Base-by-base conservation (phyloP, 805 yeast species). In the Alloascoidea hylecoeti region DNA sequence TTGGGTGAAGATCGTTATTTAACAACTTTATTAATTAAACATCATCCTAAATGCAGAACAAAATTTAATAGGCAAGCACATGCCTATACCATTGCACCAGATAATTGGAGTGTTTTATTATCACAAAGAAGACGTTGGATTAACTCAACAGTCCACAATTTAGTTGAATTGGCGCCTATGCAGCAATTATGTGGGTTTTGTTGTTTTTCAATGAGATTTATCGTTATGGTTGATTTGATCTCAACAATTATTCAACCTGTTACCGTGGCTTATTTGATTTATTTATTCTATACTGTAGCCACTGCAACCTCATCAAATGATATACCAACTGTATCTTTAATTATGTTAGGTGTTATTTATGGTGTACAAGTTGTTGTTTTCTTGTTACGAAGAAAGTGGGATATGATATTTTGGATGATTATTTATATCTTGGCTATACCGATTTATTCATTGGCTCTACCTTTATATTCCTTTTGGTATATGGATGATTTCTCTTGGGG, bases 401-500 rank as follows among this genome's bases (percentile, higher is more conserved):
- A 61, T 34, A 61, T 61, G 66, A 54, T 74, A 41, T 56, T 73
- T 15, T 73, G 75, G 64, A 72, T 72, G 61, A 50, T 74, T 42
- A 62, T 73, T 36, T 73, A 73, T 49, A 55, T 73, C 38, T 30
- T 70, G 17, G 78, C 78, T 3, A 62, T 74, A 44, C 79, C 79
- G 12, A 54, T 73, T 35, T 73, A 74, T 68, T 68, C 74, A 44
- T 60, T 74, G 42, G 71, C 69, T 5, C 60, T 73, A 37, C 80
- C 80, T 4, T 46, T 64, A 17, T 73, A 73, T 49, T 63, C 79
- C 0, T 73, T 61, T 56, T 73, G 80, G 80, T 64, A 70, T 49
- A 74, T 73, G 63, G 80, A 73, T 48, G 79, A 73, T 55, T 73
- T 73, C 58, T 66, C 75, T 44, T 73, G 80, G 80, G 80, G 80